These are phyloP conservation scores for Auxenochlorella pyrenoidosa DNA, from an alignment of 139 green algal species.

Conservation along the genomic window DNA sequence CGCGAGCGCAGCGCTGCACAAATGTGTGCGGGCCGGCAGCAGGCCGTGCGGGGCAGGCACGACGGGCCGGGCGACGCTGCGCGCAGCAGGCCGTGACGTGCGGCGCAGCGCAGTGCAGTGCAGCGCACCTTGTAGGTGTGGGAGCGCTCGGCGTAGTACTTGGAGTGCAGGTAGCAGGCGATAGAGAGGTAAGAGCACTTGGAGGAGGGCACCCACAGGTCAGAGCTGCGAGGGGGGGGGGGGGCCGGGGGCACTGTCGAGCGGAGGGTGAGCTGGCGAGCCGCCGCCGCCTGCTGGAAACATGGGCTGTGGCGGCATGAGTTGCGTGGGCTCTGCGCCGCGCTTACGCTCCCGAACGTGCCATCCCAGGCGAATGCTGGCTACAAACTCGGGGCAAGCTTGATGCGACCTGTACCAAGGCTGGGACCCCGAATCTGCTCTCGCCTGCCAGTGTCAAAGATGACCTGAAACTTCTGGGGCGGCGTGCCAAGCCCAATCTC, in stretches of 20 bases:
- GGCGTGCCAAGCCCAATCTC: slow-evolving; percentile 92
- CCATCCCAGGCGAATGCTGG: too few relatives aligned
- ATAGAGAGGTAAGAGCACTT: slow-evolving; percentile 91
- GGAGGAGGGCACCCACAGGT: slow-evolving; percentile 84
- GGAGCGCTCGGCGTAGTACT: slow-evolving; percentile 84
- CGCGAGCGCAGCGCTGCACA: background rate
- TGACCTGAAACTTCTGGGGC: slow-evolving; percentile 90
- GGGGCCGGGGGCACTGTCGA: background rate
- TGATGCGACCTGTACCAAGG: too few relatives aligned
- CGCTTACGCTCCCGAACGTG: too few relatives aligned
- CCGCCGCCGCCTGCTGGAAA: too few relatives aligned
- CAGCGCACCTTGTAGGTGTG: slow-evolving; percentile 20
- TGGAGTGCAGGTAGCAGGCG: slow-evolving; percentile 90
- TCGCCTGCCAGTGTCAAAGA: slow-evolving; percentile 93
- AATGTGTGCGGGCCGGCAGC: too few relatives aligned
- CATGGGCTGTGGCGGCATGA: too few relatives aligned
- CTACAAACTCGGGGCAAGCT: too few relatives aligned
- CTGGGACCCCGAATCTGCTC: too few relatives aligned
- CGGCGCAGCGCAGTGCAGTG: background rate
- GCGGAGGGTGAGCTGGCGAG: background rate
- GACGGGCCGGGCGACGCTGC: too few relatives aligned
- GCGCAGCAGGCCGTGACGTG: too few relatives aligned
- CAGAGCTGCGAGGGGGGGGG: slow-evolving; percentile 53
- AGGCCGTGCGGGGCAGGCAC: too few relatives aligned
- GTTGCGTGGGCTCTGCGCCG: too few relatives aligned